Percentiles rank a stretch among this genome's conserved stretches.
Evolutionary conservation across 164 flowering plant species (phyloP).

Genomic region (Vitis amurensis): DNA sequence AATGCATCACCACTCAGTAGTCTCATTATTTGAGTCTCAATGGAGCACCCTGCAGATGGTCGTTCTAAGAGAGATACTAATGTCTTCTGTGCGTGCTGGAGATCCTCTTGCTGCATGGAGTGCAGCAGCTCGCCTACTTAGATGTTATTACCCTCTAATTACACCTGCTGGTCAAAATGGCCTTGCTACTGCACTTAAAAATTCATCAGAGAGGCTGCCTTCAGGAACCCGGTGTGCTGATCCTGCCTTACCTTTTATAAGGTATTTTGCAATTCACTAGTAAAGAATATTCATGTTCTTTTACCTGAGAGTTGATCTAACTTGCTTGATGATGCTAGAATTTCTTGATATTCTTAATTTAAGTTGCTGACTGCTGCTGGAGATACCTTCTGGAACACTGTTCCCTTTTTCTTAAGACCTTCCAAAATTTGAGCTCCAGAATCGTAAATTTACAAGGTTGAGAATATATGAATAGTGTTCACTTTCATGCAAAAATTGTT

Average conservation of each 20-base stretch:
- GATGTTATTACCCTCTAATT: conserved; percentile 95
- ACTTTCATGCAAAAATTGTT: no score
- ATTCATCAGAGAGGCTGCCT: conserved; percentile 88
- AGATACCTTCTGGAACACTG: no score
- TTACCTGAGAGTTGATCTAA: no score
- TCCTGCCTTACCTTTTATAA: conserved; percentile 93
- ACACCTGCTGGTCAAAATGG: conserved; percentile 98
- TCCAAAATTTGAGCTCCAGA: no score
- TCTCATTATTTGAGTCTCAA: conserved; percentile 89
- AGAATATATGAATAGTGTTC: no score
- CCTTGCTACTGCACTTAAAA: conserved; percentile 86
- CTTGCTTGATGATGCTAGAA: no score
- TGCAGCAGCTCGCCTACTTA: conserved; percentile 94
- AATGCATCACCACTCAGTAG: conserved; percentile 69
- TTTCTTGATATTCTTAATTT: no score
- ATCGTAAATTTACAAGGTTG: no score
- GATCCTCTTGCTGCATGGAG: conserved; percentile 99
- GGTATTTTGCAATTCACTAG: conserved; percentile 40
- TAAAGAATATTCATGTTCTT: not conserved
- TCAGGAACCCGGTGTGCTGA: conserved; percentile 94
- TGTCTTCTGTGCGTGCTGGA: conserved; percentile 95
- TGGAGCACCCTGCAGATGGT: conserved; percentile 99
- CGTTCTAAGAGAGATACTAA: conserved; percentile 88
- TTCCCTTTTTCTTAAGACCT: no score
- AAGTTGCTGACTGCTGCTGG: no score